Evolutionary conservation across 495 filamentous ascomycete genomes (phyloP), one percentile per base, ranked within the genome.

Genomic region (Penicillium goetzii): DNA sequence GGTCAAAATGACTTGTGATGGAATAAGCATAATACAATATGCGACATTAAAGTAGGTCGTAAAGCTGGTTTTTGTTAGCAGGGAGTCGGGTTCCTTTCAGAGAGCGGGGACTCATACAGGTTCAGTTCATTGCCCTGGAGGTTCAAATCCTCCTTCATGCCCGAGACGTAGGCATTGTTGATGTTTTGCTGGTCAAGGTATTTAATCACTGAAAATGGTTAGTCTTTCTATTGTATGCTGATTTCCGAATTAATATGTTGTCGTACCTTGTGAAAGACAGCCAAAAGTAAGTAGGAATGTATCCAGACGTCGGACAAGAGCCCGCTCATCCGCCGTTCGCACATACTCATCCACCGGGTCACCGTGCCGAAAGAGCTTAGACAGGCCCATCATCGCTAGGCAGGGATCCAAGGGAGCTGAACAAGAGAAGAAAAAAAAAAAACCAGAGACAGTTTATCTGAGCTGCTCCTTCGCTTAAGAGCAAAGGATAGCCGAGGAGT

Each of bases 21-120:
- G 86, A 36, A 88, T 81, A 59, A 86, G 74, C 61, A 85, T 85
- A 19, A 87, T 68, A n/a, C 87, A 81, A 67, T 87, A 85, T 10
- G 85, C 86, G 43, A 82, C 80, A 10, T 84, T 88, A 75, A 83
- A 89, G 50, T 76, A 80, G 1, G 81, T 83, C 19, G 74, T 77
- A 67, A 83, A 73, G 34, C 72, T 73, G 19, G 9, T 6, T 34
- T 33, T 0, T 2, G 47, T 65, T 19, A 68, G 56, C 15, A 19
- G 28, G 51, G 3, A 9, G 2, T 12, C 23, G 5, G 8, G 52
- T 19, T 15, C 10, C 15, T 17, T 45, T 32, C 8, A 8, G 12
- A 19, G 19, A 26, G 8, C 9, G 12, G 33, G 11, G 7, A 30
- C 1, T 12, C 68, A 49, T 52, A 75, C 73, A 73, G 36, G 45